Conservation (phyloP, 2,329 filamentous ascomycete species). For the Botrytis galanthina region DNA sequence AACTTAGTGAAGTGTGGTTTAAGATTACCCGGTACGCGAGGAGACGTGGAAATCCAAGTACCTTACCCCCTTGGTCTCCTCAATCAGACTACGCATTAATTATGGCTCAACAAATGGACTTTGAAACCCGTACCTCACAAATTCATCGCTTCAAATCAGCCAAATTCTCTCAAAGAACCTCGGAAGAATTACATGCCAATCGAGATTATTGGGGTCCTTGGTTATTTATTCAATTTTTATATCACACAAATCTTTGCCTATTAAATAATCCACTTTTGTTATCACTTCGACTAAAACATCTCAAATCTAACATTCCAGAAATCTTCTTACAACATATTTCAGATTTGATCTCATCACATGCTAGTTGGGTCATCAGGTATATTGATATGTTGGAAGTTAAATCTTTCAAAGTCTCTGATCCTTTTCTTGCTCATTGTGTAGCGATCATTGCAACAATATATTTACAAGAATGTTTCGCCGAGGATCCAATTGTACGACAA, state of each 20-base stretch:
- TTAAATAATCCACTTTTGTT: constrained; percentile 55
- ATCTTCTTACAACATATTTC: constrained; percentile 54
- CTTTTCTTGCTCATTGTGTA: constrained; percentile 49
- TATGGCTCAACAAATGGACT: constrained; percentile 49
- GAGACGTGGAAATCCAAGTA: constrained; percentile 44
- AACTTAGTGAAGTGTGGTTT: constrained; percentile 48
- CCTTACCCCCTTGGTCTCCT: constrained; percentile 48
- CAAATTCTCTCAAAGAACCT: constrained; percentile 45
- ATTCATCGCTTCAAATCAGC: constrained; percentile 51
- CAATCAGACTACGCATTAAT: constrained; percentile 52
- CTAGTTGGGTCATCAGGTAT: constrained; percentile 53
- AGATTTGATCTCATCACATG: constrained; percentile 50
- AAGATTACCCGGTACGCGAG: constrained; percentile 49
- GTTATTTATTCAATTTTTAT: constrained; percentile 52
- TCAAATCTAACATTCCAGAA: constrained; percentile 51
- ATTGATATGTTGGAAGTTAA: constrained; percentile 48
- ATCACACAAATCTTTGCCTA: constrained; percentile 52
- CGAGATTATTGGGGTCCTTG: constrained; percentile 54
- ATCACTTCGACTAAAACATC: constrained; percentile 51
- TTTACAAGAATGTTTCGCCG: constrained; percentile 52
- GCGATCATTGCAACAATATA: constrained; percentile 54
- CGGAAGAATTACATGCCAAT: constrained; percentile 44
- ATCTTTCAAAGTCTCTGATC: constrained; percentile 47
- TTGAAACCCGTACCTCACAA: constrained; percentile 51
- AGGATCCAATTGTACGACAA: constrained; percentile 38